Conservation (phyloP, 345 rosid species). For the Diplotaxis tenuifolia region DNA sequence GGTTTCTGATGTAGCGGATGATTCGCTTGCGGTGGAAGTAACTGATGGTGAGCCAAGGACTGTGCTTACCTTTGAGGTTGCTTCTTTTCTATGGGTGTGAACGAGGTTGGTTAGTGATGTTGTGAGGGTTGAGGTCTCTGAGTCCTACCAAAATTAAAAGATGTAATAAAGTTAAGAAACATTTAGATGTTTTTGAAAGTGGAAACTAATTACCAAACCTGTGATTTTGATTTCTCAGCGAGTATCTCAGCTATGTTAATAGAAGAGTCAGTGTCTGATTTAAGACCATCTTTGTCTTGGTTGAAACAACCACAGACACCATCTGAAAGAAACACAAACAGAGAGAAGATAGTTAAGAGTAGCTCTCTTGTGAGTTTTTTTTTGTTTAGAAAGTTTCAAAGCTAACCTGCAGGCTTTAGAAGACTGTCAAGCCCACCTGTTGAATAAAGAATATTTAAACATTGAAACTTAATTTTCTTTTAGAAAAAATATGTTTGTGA, state of each 20-base stretch:
- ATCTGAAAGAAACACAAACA: constrained; percentile 23
- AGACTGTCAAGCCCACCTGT: constrained; percentile 26
- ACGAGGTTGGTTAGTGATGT: constrained; percentile 31
- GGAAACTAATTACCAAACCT: constrained; percentile 5
- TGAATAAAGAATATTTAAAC: constrained; percentile 1
- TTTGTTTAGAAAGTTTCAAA: neutral
- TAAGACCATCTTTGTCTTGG: constrained; percentile 29
- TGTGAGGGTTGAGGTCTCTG: constrained; percentile 26
- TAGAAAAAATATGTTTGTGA: neutral
- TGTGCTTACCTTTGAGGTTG: constrained; percentile 25
- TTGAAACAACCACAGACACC: constrained; percentile 39
- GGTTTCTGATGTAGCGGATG: constrained; percentile 35
- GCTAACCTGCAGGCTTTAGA: constrained; percentile 36
- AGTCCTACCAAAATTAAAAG: constrained; percentile 22
- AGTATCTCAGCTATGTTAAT: constrained; percentile 27
- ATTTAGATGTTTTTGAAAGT: neutral
- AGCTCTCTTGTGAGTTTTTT: constrained; percentile 15
- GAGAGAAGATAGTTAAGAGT: constrained; percentile 4
- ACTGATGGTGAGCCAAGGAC: constrained; percentile 28
- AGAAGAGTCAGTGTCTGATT: constrained; percentile 24
- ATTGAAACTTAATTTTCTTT: neutral
- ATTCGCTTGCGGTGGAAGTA: constrained; percentile 35
- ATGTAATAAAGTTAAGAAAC: constrained; percentile 6
- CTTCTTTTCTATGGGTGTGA: constrained; percentile 27
- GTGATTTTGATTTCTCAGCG: constrained; percentile 17